A percentile compares a stretch with the other conserved stretches of the same genome.
phyloP scores from a whole-genome alignment of 2,329 filamentous ascomycete species.

The Exutisphaerella laricina region DNA sequence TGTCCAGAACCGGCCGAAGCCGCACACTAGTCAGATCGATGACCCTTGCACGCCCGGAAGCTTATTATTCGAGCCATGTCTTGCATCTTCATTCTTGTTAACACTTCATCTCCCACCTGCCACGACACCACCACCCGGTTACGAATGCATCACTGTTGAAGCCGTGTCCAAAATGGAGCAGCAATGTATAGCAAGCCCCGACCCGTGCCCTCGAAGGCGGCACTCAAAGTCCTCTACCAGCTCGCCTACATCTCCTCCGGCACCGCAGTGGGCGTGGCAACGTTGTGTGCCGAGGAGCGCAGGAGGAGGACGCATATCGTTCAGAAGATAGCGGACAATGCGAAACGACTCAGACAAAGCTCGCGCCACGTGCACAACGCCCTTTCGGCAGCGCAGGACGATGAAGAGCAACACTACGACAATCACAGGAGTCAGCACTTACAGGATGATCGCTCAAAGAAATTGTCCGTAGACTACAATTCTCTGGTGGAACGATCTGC shows the following conservation, averaged over 20 bases:
- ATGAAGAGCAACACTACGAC: background rate
- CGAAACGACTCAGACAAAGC: constrained; percentile 28
- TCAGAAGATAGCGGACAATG: constrained; percentile 35
- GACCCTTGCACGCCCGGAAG: constrained; percentile 3
- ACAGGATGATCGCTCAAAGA: background rate
- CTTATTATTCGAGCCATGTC: background rate
- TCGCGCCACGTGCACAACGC: constrained; percentile 26
- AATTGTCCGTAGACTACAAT: background rate
- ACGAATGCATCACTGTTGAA: constrained; percentile 16
- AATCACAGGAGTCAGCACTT: no score
- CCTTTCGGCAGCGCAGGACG: constrained; percentile 9
- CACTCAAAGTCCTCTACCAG: constrained; percentile 34
- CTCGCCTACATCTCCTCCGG: constrained; percentile 38
- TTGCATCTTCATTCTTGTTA: no score
- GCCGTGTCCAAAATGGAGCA: constrained; percentile 24
- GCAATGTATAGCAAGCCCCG: constrained; percentile 30
- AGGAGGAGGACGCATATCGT: constrained; percentile 30
- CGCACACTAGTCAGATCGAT: background rate
- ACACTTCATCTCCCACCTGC: no score
- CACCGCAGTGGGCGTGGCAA: constrained; percentile 32
- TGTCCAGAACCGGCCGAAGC: no score
- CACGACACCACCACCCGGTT: background rate
- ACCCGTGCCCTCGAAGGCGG: constrained; percentile 33
- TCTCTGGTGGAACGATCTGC: background rate
- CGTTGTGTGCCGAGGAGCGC: constrained; percentile 35